Base-by-base conservation (phyloP, 345 rosid genomes). In the Moricandia arvensis region DNA sequence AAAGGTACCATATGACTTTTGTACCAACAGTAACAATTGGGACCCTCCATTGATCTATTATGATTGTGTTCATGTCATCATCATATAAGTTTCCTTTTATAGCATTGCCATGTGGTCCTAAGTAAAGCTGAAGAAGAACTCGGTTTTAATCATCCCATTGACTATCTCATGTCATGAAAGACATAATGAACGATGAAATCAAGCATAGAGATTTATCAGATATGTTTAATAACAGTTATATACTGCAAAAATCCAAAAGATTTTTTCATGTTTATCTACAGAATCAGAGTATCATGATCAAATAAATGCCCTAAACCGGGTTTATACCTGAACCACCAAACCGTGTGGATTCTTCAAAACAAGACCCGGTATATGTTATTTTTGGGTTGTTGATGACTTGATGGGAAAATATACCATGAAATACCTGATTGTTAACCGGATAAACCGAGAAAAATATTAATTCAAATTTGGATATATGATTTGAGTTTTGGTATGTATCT, bases 101-200 rank as follows among this genome's bases (percentile, higher is more conserved):
- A 27, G 3, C 29, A 27, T 27, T 27, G 29, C 3, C 29, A 27
- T 27, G 29, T 27, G 29, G 3, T 27, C 29, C 29, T 27, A 27
- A 27, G 3, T 9, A 80, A 63, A 59, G 81, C 82, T 0, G 96
- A 83, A 59, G 86, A 88, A 68, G 87, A 86, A n/a, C n/a, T n/a
- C n/a, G n/a, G n/a, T 0, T 80, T 75, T 15, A 45, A 80, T 62
- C 87, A 85, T 74, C 85, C 84, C 1, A 83, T 27, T 3, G 29
- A 1, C 29, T 1, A 1, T 1, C 3, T 1, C 3, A 3, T 27
- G 1, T 29, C 55, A 30, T 7, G 3, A n/a, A n/a, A n/a, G n/a
- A n/a, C n/a, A n/a, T 54, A 17, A 12, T 18, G 45, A 57, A 41
- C 0, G 27, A 57, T 66, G 34, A 3, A 66, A 29, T 43, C 49